phyloP scores from a whole-genome alignment of 169 alveolate species.

The Eimeria praecox region DNA sequence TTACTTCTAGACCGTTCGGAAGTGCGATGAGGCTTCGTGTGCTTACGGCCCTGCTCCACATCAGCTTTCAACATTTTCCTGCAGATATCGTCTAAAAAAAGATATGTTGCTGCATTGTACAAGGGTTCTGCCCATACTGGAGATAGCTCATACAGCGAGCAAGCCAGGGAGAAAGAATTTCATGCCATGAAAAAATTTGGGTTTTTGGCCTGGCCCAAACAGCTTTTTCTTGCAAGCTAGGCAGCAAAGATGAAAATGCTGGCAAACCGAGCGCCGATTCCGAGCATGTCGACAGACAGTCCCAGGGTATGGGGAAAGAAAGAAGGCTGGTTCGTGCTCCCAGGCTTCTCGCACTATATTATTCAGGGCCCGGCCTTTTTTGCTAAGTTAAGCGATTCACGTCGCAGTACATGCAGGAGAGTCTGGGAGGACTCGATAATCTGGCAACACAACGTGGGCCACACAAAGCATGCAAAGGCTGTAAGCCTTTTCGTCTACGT shows the following conservation, averaged over 20 bases:
- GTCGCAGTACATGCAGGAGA: slow-evolving; percentile 93
- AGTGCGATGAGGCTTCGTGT: too few relatives aligned
- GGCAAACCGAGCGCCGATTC: neutral
- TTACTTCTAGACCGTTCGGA: too few relatives aligned
- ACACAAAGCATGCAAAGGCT: neutral
- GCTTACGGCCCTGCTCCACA: too few relatives aligned
- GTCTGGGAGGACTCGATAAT: slow-evolving; percentile 96
- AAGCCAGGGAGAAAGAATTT: neutral
- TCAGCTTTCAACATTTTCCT: neutral
- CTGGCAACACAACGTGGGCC: slow-evolving; percentile 60
- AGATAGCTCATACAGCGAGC: neutral
- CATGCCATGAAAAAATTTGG: neutral
- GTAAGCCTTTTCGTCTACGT: neutral
- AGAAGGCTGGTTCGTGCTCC: neutral
- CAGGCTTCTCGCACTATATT: neutral
- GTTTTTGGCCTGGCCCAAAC: neutral
- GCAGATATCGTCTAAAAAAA: too few relatives aligned
- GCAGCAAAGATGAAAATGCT: neutral
- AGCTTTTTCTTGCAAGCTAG: neutral
- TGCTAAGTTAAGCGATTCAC: slow-evolving; percentile 90
- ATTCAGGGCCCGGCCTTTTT: slow-evolving; percentile 69
- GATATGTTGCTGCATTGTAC: too few relatives aligned
- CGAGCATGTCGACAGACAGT: neutral
- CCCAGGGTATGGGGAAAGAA: neutral
- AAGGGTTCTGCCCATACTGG: neutral